A percentile compares a stretch with the other conserved stretches of the same genome.
Conservation (phyloP, 208 protist species). For the Leishmania turanica region DNA sequence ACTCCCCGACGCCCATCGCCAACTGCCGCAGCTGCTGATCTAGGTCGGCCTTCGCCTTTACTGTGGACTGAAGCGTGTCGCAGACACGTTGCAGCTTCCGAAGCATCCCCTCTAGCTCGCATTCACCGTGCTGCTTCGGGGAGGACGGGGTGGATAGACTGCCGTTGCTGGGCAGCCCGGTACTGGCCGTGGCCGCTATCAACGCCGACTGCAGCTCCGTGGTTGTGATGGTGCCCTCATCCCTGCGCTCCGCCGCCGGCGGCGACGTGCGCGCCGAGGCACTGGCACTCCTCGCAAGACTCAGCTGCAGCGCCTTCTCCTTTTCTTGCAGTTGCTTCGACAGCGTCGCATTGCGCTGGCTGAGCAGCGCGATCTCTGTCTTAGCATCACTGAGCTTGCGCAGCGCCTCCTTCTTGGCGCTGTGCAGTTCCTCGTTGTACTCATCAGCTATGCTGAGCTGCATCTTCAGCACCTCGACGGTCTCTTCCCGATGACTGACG, state of each 20-base stretch:
- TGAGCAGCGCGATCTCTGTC: slow-evolving; percentile 50
- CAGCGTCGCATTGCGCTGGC: slow-evolving; percentile 37
- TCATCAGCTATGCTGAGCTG: slow-evolving; percentile 43
- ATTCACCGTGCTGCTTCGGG: neutral
- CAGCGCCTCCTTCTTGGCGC: slow-evolving; percentile 48
- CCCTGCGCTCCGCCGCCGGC: slow-evolving; percentile 3
- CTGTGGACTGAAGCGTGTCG: slow-evolving; percentile 8
- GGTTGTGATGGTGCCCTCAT: slow-evolving; percentile 12
- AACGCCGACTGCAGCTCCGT: neutral
- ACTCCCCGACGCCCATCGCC: neutral
- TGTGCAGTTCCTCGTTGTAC: slow-evolving; percentile 38
- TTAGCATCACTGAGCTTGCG: slow-evolving; percentile 58
- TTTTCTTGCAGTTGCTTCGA: slow-evolving; percentile 23
- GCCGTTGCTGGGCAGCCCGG: neutral
- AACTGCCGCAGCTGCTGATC: slow-evolving; percentile 19
- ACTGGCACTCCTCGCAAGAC: neutral
- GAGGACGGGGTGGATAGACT: neutral
- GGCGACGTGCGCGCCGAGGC: neutral
- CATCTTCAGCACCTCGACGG: slow-evolving; percentile 35
- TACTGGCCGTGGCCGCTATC: no score
- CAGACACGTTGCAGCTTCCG: slow-evolving; percentile 16
- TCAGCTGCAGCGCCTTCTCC: slow-evolving; percentile 20
- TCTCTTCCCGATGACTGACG: slow-evolving; percentile 37
- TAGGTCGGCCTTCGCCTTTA: slow-evolving; percentile 1
- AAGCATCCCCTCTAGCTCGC: slow-evolving; percentile 16